Evolutionary conservation across 2,329 filamentous ascomycete species (phyloP).

Genomic region (Aphanocladium album): DNA sequence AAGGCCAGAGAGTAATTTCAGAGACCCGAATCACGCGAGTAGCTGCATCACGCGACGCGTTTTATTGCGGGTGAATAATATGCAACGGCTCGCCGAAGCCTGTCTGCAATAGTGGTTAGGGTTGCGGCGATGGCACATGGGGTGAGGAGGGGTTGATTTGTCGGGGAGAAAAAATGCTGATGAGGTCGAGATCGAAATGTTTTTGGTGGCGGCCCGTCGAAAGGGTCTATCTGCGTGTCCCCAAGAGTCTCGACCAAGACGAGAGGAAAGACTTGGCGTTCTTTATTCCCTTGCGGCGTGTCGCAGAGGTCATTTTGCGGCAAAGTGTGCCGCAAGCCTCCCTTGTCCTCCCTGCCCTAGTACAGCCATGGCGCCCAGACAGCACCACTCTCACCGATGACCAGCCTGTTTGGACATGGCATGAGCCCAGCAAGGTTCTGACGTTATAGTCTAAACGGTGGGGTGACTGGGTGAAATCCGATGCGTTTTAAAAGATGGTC

Average conservation of each 20-base stretch:
- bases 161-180: background rate
- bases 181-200: too few species aligned
- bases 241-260: too few species aligned
- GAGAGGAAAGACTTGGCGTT: too few species aligned
- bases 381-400: background rate
- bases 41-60: slow-evolving; percentile 11
- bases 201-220: background rate
- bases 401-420: background rate
- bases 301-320: background rate
- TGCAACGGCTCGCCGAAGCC: background rate
- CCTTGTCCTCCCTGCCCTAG: background rate
- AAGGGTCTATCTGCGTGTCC: background rate
- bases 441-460: background rate
- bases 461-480: background rate
- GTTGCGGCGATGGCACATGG: background rate
- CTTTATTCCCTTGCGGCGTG: too few species aligned
- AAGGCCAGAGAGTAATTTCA: background rate
- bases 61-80: background rate
- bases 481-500: background rate
- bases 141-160: background rate
- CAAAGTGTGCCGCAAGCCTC: background rate
- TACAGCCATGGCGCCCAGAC: background rate
- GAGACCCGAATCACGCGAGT: background rate
- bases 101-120: background rate
- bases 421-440: background rate